Conservation (phyloP, 192 early-diverging fungal genomes). For the Oehlia diaphana region DNA sequence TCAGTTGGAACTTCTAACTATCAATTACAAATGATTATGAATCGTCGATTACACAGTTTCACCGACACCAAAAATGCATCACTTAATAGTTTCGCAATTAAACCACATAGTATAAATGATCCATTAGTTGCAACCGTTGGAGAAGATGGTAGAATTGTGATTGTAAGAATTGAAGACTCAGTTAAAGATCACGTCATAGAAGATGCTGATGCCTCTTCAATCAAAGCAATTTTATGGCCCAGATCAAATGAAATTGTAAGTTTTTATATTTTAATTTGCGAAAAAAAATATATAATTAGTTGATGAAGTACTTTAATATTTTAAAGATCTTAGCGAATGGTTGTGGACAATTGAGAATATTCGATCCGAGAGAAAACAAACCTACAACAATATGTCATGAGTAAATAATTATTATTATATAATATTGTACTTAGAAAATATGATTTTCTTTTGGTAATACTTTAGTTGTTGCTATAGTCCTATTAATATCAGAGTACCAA, state of each 20-base stretch:
- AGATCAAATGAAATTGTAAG: slow-evolving; percentile 31
- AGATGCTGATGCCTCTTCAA: slow-evolving; percentile 16
- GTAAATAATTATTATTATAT: slow-evolving; percentile 1
- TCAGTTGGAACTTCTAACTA: not conserved
- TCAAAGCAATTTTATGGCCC: slow-evolving; percentile 28
- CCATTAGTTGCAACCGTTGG: slow-evolving; percentile 28
- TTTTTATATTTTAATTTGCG: not conserved
- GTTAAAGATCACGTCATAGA: not conserved
- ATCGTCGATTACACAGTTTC: slow-evolving; percentile 6
- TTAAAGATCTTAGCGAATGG: slow-evolving; percentile 19
- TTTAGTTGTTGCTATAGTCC: not conserved
- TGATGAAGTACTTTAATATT: not conserved
- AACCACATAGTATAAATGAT: slow-evolving; percentile 19
- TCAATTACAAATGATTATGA: slow-evolving; percentile 6
- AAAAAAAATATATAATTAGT: not conserved
- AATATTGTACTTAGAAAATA: not conserved
- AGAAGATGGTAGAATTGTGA: slow-evolving; percentile 31
- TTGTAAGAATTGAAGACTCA: slow-evolving; percentile 8
- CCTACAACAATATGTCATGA: slow-evolving; percentile 13
- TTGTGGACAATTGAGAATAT: slow-evolving; percentile 29
- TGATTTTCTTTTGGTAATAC: not conserved
- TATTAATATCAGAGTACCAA: not conserved
- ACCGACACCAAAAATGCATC: not conserved
- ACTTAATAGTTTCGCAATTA: slow-evolving; percentile 22
- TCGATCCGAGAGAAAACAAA: slow-evolving; percentile 19